phyloP scores from a whole-genome alignment of 352 stramenopile species.

The Phytophthora melonis region DNA sequence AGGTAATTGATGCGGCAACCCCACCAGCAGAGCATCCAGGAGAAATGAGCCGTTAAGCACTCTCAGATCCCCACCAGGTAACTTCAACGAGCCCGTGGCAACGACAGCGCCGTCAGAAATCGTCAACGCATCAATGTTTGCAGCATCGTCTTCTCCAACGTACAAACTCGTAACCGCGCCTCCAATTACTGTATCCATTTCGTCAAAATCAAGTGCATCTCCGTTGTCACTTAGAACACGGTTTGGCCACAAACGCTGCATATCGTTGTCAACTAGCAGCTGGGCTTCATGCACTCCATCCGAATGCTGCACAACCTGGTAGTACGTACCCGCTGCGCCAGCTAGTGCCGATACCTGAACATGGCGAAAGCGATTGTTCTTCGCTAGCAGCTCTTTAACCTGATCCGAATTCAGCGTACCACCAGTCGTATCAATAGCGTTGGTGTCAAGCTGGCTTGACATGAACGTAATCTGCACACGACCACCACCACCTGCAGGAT shows the following conservation, averaged over 20 bases:
- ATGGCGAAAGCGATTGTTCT: constrained; percentile 43
- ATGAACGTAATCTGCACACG: constrained; percentile 75
- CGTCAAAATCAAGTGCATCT: constrained; percentile 30
- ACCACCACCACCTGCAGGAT: constrained; percentile 67
- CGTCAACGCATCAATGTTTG: constrained; percentile 48
- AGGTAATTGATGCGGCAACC: constrained; percentile 21
- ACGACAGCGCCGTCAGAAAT: constrained; percentile 63
- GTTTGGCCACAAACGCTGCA: constrained; percentile 45
- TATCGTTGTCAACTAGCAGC: constrained; percentile 52
- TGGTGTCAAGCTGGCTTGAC: constrained; percentile 69
- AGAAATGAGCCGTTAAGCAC: constrained; percentile 63
- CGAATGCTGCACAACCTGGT: constrained; percentile 62
- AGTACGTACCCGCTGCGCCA: constrained; percentile 69
- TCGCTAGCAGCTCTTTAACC: constrained; percentile 36
- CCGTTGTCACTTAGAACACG: constrained; percentile 35
- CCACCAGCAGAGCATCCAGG: constrained; percentile 48
- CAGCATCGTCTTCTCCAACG: constrained; percentile 30
- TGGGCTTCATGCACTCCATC: constrained; percentile 59
- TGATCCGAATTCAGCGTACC: constrained; percentile 39
- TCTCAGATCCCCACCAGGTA: constrained; percentile 49
- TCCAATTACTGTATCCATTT: constrained; percentile 44
- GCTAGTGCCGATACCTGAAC: constrained; percentile 55
- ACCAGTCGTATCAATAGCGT: constrained; percentile 64
- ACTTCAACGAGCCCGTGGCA: constrained; percentile 40
- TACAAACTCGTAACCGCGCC: constrained; percentile 61